A percentile compares a stretch with the other conserved stretches of the same genome.
phyloP scores from a whole-genome alignment of 768 basidiomycete species.

The Sporobolomyces roseus region DNA sequence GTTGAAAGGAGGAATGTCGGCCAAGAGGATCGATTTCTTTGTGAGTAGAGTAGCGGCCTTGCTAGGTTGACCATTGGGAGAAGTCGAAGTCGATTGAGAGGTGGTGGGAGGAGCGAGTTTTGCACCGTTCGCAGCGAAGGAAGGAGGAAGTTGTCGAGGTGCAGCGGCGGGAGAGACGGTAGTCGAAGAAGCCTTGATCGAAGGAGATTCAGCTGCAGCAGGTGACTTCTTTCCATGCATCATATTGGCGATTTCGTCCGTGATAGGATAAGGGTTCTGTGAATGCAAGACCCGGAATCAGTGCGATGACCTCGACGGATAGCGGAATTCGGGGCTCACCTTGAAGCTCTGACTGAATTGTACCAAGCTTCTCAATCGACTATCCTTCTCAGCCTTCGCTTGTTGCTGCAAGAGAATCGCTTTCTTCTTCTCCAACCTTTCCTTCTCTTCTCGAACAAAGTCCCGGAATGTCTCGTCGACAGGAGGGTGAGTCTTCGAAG shows the following conservation, averaged over 20 bases:
- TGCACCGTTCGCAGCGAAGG: constrained; percentile 6
- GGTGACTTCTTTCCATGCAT: constrained; percentile 66
- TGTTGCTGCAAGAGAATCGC: constrained; percentile 58
- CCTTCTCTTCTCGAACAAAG: constrained; percentile 87
- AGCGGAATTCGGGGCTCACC: constrained; percentile 53
- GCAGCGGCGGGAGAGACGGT: constrained; percentile 28
- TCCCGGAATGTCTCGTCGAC: constrained; percentile 80
- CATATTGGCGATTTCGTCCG: constrained; percentile 86
- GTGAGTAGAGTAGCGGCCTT: constrained; percentile 23
- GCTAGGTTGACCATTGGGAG: too few relatives aligned
- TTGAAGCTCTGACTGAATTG: constrained; percentile 94
- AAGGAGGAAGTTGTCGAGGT: constrained; percentile 26
- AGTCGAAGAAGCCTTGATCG: constrained; percentile 18
- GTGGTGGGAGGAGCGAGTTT: constrained; percentile 22
- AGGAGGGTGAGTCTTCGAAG: constrained; percentile 51
- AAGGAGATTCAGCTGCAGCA: constrained; percentile 51
- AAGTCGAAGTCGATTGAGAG: constrained; percentile 36
- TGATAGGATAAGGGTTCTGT: constrained; percentile 79
- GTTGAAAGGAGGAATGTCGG: constrained; percentile 85
- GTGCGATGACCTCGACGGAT: too few relatives aligned
- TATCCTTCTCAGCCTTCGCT: constrained; percentile 89
- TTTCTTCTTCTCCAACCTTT: constrained; percentile 83
- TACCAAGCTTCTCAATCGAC: constrained; percentile 83
- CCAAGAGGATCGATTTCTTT: constrained; percentile 63
- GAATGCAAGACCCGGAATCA: too few relatives aligned